Base-by-base conservation (phyloP, 495 filamentous ascomycete species). In the Neurospora cerealis region DNA sequence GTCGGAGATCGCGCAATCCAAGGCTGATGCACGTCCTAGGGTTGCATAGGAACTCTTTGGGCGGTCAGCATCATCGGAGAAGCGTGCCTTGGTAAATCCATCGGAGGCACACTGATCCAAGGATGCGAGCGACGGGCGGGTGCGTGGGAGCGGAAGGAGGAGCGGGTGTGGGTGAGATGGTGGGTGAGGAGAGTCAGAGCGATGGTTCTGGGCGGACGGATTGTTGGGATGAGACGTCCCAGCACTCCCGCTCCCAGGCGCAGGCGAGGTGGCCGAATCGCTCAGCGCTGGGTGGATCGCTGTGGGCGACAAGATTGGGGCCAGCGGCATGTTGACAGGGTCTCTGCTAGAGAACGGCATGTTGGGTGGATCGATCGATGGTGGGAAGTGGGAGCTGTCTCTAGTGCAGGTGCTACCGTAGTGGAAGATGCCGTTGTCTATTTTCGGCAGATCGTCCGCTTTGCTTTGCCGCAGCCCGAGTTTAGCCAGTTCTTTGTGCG, bases 271-370 rank as follows among this genome's bases (percentile, higher is more conserved):
- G 44, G 75, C 75, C 38, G 74, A 69, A 72, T 73, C 72, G 73
- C 77, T 77, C 54, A 84, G 79, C 69, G 71, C 80, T 73, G 83
- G 82, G 79, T 83, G 82, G 77, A 84, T 77, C 44, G 81, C 78
- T 41, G 82, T 80, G 72, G 80, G 78, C 48, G 83, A 81, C 39
- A 79, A 79, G 72, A 80, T 79, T 78, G 80, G 77, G 66, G 78
- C 81, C 70, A 80, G 78, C 69, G 72, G 71, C 71, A 71, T 60
- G 70, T 37, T 54, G 79, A 74, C 78, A 80, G 80, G 79, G 69
- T 76, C 39, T 72, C 41, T 72, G 77, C 48, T 54, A 69, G 44
- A 46, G 39, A 62, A 62, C 19, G 62, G 73, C 34, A 69, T 71
- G 41, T 73, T 69, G 76, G 76, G 73, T 62, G 48, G 46, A 41